Percentiles rank a stretch among this genome's conserved stretches.
phyloP scores from a whole-genome alignment of 108 stramenopile species.

The Pseudonitzschia multistriata region DNA sequence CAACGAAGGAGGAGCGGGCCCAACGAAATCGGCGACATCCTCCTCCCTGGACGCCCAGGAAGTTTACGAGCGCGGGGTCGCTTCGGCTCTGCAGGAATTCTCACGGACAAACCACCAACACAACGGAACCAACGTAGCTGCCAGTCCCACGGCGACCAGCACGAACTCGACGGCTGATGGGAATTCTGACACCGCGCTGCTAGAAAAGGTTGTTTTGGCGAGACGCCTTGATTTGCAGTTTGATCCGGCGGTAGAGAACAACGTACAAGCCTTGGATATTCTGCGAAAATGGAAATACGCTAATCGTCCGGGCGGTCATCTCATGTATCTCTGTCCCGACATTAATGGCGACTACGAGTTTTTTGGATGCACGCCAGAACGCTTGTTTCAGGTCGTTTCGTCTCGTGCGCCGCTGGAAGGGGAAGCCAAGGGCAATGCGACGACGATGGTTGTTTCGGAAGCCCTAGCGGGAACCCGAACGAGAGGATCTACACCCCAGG shows the following conservation, averaged over 20 bases:
- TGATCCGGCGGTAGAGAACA: slow-evolving; percentile 12
- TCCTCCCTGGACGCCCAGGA: slow-evolving; percentile 46
- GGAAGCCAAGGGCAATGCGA: neutral
- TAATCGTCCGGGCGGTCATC: slow-evolving; percentile 63
- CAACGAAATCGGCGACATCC: slow-evolving; percentile 19
- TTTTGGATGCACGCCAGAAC: slow-evolving; percentile 83
- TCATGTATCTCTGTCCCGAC: slow-evolving; percentile 67
- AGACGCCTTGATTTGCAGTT: slow-evolving; percentile 60
- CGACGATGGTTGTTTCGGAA: slow-evolving; percentile 55
- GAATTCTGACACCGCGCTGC: neutral
- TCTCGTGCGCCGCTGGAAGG: neutral
- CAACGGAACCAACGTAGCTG: neutral
- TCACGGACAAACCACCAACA: slow-evolving; percentile 1
- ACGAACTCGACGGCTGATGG: neutral
- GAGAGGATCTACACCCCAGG: slow-evolving; percentile 64
- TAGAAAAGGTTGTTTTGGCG: slow-evolving; percentile 75
- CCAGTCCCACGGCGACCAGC: neutral
- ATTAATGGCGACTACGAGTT: slow-evolving; percentile 48
- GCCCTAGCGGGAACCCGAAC: slow-evolving; percentile 85
- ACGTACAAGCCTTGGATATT: slow-evolving; percentile 55
- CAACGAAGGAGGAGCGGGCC: neutral
- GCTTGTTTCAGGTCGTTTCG: slow-evolving; percentile 58
- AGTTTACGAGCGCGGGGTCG: slow-evolving; percentile 65
- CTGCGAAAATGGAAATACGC: slow-evolving; percentile 71
- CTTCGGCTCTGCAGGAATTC: slow-evolving; percentile 51